A percentile compares a stretch with the other conserved stretches of the same genome.
Conservation (phyloP, 1,139 yeast genomes). For the Citeromyces hawaiiensis region DNA sequence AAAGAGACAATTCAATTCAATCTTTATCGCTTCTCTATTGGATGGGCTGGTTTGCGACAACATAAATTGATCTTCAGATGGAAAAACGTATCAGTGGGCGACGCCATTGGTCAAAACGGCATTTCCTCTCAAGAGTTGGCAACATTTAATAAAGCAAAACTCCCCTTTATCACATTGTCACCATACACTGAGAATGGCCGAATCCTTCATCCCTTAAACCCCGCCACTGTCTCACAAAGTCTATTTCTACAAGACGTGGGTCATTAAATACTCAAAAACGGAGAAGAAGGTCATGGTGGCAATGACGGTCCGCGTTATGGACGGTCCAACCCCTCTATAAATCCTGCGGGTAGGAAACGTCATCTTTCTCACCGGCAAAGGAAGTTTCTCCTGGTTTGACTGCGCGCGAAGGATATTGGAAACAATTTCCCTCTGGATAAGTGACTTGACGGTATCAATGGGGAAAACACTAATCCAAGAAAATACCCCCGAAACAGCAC, state of each 20-base stretch:
- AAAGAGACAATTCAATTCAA: no score
- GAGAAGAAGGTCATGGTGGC: constrained; percentile 71
- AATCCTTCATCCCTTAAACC: no score
- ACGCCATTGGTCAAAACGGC: no score
- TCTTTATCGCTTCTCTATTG: no score
- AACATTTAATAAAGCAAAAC: no score
- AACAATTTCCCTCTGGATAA: constrained; percentile 63
- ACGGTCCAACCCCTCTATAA: constrained; percentile 71
- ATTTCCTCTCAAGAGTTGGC: no score
- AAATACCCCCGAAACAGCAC: constrained; percentile 67
- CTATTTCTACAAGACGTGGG: constrained; percentile 21
- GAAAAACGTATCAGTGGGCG: no score
- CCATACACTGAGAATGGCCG: no score
- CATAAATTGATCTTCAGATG: no score
- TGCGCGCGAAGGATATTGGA: constrained; percentile 43
- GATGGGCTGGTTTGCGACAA: no score
- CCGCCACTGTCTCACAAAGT: background rate
- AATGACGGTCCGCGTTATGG: constrained; percentile 54
- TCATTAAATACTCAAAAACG: constrained; percentile 54
- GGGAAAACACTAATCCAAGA: constrained; percentile 73
- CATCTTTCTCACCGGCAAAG: constrained; percentile 19
- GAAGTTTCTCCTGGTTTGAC: constrained; percentile 27
- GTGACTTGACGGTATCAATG: constrained; percentile 64
- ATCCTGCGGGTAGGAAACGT: constrained; percentile 28
- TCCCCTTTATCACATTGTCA: no score